Evolutionary conservation across 1,284 basidiomycete genomes (phyloP), one percentile per base, ranked within the genome.

Genomic region (Bjerkandera adusta): DNA sequence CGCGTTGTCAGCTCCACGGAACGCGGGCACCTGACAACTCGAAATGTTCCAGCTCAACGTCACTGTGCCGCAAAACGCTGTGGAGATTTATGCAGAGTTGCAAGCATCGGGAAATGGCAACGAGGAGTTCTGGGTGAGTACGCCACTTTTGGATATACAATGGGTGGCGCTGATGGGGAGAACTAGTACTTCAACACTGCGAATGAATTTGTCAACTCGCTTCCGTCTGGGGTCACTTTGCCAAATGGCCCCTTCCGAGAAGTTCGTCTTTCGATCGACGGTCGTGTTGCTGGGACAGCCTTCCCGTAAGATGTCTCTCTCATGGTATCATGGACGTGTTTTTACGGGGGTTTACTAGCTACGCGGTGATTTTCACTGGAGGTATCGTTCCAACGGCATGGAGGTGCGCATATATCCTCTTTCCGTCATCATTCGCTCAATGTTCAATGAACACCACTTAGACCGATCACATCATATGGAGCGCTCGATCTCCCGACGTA

Each of bases 301-400:
- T 84, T 87, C 62, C 89, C 90, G 7, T 92, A 51, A 24, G 60
- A 43, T 5, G 26, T 41, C n/a, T 33, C 5, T 15, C n/a, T 18
- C 16, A 36, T 6, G 13, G n/a, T 3, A 33, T 39, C 3, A 8
- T 8, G 21, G 20, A n/a, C 47, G 6, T 16, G 6, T 12, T 21
- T 13, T 26, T 8, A 35, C 36, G 15, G 32, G 1, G 18, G 3
- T 36, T 7, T 5, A 12, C 20, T 35, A 62, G 60, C 21, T 64
- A 86, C 54, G 77, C 85, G 3, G 81, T 85, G 25, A 80, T 91
- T 32, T 92, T 89, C 57, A 92, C 88, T 0, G 89, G 89, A n/a
- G 88, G 85, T 0, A 80, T 89, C 52, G 72, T 81, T 13, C 87
- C 87, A 1, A 71, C 79, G 1, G 74, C 82, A 34, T 92, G 89